Evolutionary conservation across 164 flowering plant genomes (phyloP), one percentile per base, ranked within the genome.

Genomic region (Berberis vulgaris): DNA sequence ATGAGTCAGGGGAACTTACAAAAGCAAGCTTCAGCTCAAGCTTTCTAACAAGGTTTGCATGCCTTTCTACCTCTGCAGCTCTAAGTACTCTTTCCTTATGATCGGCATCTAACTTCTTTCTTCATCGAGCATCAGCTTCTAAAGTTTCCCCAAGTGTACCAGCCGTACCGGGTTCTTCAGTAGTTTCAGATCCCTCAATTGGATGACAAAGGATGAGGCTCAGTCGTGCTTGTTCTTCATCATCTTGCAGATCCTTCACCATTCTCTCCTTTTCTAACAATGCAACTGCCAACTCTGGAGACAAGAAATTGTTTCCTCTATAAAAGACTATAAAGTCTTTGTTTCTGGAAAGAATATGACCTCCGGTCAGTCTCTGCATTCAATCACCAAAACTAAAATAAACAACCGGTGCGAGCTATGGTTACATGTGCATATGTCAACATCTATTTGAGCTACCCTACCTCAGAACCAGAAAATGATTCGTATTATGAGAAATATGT

Each of bases 321-420:
- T 87, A 91, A 76, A 87, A 89, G 44, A 91, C 96, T 62, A 94
- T 72, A 75, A 78, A 91, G 71, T 94, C 91, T 77, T 85, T 91
- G 85, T 91, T 87, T 76, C 91, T 81, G 3, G 94, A 80, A 52
- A 94, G 84, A 67, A 91, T 77, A 49, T 77, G 66, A n/a, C 96
- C 96, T 42, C 99, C 99, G 8, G 99, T 94, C 76, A 94, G 72
- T 76, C 72, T 85, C 99, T 94, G 85, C 80, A 81, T 60, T 43
- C 44, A 56, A 54, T 11, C 59, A 41, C 56, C 43, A 54, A 57
- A 60, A 60, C 44, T 62, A 50, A 43, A 65, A 43, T 42, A 5
- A 65, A 50, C 42, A n/a, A 5, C 53, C 50, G n/a, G n/a, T n/a
- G n/a, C n/a, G n/a, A n/a, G n/a, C n/a, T n/a, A n/a, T n/a, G n/a